These are phyloP conservation scores for Eucalyptus victrix DNA, from an alignment of 345 rosid genomes.

Conservation along the genomic window DNA sequence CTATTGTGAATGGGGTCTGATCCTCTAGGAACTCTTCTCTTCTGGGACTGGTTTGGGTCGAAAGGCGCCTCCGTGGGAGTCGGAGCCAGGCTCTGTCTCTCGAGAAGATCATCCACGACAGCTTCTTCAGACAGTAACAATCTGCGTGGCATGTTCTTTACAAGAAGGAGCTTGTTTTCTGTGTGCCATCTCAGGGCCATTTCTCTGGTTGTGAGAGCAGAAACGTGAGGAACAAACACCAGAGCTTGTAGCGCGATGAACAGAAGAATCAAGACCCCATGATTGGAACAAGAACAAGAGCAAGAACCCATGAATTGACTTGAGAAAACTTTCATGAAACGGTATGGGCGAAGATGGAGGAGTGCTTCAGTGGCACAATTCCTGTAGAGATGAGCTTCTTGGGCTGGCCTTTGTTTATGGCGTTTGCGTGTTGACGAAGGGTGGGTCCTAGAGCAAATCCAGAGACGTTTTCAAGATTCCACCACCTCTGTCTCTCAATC, in stretches of 20 bases:
- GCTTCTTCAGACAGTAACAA: not conserved
- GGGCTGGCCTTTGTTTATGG: not conserved
- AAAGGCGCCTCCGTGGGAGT: constrained; percentile 32
- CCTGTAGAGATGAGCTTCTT: not conserved
- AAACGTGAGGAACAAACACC: constrained; percentile 10
- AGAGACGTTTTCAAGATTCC: constrained; percentile 12
- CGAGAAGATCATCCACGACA: constrained; percentile 1
- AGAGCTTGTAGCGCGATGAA: constrained; percentile 12
- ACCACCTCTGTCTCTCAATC: not conserved
- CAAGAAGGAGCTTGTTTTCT: not conserved
- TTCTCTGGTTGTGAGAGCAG: constrained; percentile 18
- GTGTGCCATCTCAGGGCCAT: constrained; percentile 27
- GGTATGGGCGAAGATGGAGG: not conserved
- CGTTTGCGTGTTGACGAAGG: not conserved
- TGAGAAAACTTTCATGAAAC: not conserved
- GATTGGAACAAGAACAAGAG: not conserved
- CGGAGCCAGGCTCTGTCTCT: constrained; percentile 18
- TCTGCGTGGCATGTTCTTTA: not conserved
- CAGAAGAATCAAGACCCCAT: not conserved
- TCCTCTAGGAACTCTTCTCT: constrained; percentile 64
- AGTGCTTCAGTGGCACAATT: not conserved
- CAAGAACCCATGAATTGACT: not conserved
- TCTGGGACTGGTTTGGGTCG: constrained; percentile 53
- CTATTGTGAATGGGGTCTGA: constrained; percentile 93
- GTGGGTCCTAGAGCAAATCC: not conserved